Conservation (phyloP, 495 filamentous ascomycete species). For the Xylaria curta region DNA sequence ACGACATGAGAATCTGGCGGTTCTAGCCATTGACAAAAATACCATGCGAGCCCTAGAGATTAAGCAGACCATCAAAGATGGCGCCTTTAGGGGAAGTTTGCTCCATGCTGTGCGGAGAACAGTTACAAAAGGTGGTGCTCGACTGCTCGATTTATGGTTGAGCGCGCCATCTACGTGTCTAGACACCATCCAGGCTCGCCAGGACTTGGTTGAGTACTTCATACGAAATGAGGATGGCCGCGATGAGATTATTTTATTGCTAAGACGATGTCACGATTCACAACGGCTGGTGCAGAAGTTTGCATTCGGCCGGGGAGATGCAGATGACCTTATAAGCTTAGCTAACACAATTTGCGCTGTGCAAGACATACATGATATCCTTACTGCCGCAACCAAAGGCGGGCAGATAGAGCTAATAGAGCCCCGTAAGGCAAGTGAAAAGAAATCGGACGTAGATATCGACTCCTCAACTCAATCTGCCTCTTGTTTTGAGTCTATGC, state of each 20-base stretch:
- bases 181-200: constrained; percentile 74
- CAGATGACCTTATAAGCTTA: constrained; percentile 88
- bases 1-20: constrained; percentile 71
- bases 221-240: constrained; percentile 66
- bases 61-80: constrained; percentile 78
- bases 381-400: constrained; percentile 26
- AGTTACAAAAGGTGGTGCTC: constrained; percentile 86
- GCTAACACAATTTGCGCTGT: constrained; percentile 83
- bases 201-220: constrained; percentile 82
- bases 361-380: constrained; percentile 62
- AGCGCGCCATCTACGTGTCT: constrained; percentile 87
- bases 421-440: not conserved
- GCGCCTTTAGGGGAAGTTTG: constrained; percentile 77
- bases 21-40: constrained; percentile 90
- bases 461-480: constrained; percentile 1
- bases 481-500: constrained; percentile 59
- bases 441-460: constrained; percentile 1
- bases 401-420: not conserved
- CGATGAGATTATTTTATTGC: constrained; percentile 67
- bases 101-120: constrained; percentile 88
- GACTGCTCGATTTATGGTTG: constrained; percentile 82
- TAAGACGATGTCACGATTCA: constrained; percentile 82
- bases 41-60: constrained; percentile 91
- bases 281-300: constrained; percentile 93
- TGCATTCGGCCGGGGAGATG: constrained; percentile 85